Evolutionary conservation across 2,329 filamentous ascomycete species (phyloP).

Genomic region (Nothophaeocryptopus gaeumannii): DNA sequence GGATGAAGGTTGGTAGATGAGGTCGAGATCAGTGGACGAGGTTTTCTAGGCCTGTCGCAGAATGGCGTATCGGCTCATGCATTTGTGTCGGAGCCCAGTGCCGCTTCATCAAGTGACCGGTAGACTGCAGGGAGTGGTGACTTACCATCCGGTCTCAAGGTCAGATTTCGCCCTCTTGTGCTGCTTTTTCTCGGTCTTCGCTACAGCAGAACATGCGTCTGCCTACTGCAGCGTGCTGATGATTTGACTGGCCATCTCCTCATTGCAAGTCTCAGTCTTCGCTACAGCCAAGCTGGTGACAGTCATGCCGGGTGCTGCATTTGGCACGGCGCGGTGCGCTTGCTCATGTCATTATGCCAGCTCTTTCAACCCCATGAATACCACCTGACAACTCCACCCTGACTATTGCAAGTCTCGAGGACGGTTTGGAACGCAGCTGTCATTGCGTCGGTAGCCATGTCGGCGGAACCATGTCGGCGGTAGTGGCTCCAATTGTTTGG

Average conservation of each 20-base stretch:
- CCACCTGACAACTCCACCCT: not conserved
- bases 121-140: not conserved
- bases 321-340: slow-evolving; percentile 11
- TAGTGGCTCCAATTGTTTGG: slow-evolving; percentile 27
- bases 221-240: slow-evolving; percentile 14
- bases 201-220: slow-evolving; percentile 5
- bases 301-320: slow-evolving; percentile 20
- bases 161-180: slow-evolving; percentile 19
- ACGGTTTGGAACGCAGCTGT: slow-evolving; percentile 17
- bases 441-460: slow-evolving; percentile 23
- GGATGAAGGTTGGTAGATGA: not conserved
- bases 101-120: slow-evolving; percentile 35
- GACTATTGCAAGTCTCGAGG: slow-evolving; percentile 15
- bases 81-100: slow-evolving; percentile 40
- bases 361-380: not conserved
- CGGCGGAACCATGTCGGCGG: slow-evolving; percentile 17
- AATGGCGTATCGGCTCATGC: slow-evolving; percentile 37
- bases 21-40: slow-evolving; percentile 41
- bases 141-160: slow-evolving; percentile 14
- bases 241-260: slow-evolving; percentile 17
- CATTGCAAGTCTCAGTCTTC: not conserved
- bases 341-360: not conserved
- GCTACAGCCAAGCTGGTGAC: slow-evolving; percentile 4
- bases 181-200: slow-evolving; percentile 21
- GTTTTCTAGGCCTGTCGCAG: slow-evolving; percentile 46